These are phyloP conservation scores for Mallotus nudiflorus DNA, from an alignment of 345 rosid genomes.

Conservation along the genomic window DNA sequence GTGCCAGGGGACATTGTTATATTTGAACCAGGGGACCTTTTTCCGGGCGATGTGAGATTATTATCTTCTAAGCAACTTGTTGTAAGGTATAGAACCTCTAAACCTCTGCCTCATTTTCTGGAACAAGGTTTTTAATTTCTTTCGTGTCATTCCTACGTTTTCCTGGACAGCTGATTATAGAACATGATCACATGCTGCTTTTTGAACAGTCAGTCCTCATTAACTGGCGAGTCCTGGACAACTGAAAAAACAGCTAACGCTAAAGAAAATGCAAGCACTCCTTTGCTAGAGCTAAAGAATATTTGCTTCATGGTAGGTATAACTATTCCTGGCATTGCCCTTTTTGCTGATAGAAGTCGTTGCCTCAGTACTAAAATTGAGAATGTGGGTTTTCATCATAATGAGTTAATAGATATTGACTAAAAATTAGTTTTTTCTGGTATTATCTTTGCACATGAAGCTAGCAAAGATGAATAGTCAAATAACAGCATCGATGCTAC, in stretches of 20 bases:
- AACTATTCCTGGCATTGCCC: background rate
- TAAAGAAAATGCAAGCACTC: conserved; percentile 53
- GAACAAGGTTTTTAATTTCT: background rate
- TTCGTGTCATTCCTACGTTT: conserved; percentile 11
- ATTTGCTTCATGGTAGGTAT: conserved; percentile 69
- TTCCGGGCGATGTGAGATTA: conserved; percentile 73
- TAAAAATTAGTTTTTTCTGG: background rate
- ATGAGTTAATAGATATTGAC: no score
- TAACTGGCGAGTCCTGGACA: conserved; percentile 69
- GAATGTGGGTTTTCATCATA: background rate
- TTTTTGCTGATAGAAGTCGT: background rate
- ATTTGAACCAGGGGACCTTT: conserved; percentile 70
- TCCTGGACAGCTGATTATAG: conserved; percentile 1
- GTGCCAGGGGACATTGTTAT: conserved; percentile 73
- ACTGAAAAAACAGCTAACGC: conserved; percentile 57
- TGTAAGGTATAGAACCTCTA: conserved; percentile 48
- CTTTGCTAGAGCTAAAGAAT: conserved; percentile 61
- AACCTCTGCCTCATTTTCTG: background rate
- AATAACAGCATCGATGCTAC: background rate
- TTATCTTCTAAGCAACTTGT: conserved; percentile 62
- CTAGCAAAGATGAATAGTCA: no score
- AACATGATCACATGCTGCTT: conserved; percentile 28
- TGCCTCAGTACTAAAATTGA: no score
- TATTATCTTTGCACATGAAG: background rate
- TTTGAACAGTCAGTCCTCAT: conserved; percentile 64